A percentile compares a stretch with the other conserved stretches of the same genome.
Conservation (phyloP, 2,329 filamentous ascomycete genomes). For the Fusarium aywerte region DNA sequence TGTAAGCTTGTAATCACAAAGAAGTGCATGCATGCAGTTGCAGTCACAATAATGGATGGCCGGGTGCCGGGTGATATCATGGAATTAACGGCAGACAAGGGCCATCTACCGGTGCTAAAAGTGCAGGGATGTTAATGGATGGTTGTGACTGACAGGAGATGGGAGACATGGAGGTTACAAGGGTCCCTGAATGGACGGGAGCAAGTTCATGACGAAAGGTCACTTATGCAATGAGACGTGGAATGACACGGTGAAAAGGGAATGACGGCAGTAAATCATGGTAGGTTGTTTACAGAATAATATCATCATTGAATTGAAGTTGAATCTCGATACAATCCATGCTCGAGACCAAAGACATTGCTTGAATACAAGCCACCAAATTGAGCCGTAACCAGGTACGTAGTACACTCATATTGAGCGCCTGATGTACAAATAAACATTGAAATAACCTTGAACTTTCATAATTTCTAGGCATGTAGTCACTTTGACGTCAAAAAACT, state of each 20-base stretch:
- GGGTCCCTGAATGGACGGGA: conserved; percentile 10
- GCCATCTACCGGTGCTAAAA: conserved; percentile 32
- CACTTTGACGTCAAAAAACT: conserved; percentile 42
- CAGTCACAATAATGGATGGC: neutral
- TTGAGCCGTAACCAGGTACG: neutral
- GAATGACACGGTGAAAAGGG: conserved; percentile 20
- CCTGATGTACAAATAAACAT: conserved; percentile 4
- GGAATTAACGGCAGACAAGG: conserved; percentile 26
- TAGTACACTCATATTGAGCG: neutral
- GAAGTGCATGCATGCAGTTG: neutral
- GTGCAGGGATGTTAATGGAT: conserved; percentile 7
- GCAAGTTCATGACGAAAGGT: conserved; percentile 23
- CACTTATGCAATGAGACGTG: conserved; percentile 31
- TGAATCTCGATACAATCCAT: conserved; percentile 7
- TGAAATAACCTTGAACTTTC: conserved; percentile 13
- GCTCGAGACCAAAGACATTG: neutral
- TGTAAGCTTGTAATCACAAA: conserved; percentile 7
- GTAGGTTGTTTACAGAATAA: neutral
- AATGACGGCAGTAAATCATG: conserved; percentile 20
- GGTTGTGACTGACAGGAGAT: conserved; percentile 20
- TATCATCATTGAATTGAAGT: neutral
- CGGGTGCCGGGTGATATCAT: conserved; percentile 27
- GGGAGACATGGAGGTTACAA: conserved; percentile 1
- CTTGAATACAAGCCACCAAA: neutral
- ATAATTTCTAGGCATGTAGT: conserved; percentile 17